Conservation (phyloP, 2,329 filamentous ascomycete species). For the Hypoxylon sp. region DNA sequence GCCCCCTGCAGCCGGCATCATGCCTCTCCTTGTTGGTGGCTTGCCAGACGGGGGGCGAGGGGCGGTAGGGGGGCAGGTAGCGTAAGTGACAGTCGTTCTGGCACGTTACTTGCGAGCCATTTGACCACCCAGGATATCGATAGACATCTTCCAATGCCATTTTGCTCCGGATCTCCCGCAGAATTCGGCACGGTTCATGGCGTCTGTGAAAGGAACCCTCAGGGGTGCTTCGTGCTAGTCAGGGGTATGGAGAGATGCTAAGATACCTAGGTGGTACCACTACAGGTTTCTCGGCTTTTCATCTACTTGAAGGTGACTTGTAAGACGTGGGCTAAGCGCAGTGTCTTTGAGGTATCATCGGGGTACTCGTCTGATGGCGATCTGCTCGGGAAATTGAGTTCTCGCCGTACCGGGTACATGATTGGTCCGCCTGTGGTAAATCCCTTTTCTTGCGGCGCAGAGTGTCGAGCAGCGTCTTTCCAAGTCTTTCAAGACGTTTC, state of each 20-base stretch:
- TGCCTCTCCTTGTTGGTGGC: slow-evolving; percentile 25
- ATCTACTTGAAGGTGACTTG: slow-evolving; percentile 28
- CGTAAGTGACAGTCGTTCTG: slow-evolving; percentile 10
- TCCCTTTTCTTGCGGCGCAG: slow-evolving; percentile 20
- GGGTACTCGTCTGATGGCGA: slow-evolving; percentile 29
- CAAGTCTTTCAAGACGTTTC: slow-evolving; percentile 7
- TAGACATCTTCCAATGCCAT: slow-evolving; percentile 7
- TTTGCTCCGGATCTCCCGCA: slow-evolving; percentile 18
- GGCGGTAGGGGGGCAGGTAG: too few relatives aligned
- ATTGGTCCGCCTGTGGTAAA: slow-evolving; percentile 20
- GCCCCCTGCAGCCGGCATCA: slow-evolving; percentile 25
- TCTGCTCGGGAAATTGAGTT: slow-evolving; percentile 32
- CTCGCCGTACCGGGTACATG: slow-evolving; percentile 10
- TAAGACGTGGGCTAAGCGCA: neutral
- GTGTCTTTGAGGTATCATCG: slow-evolving; percentile 7
- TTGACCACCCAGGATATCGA: slow-evolving; percentile 17
- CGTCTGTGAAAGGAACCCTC: slow-evolving; percentile 12
- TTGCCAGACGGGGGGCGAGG: slow-evolving; percentile 38
- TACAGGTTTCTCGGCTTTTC: slow-evolving; percentile 19
- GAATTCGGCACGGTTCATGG: slow-evolving; percentile 23
- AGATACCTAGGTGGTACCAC: too few relatives aligned
- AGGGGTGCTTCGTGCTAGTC: slow-evolving; percentile 18
- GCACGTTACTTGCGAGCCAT: slow-evolving; percentile 23
- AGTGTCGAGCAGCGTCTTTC: slow-evolving; percentile 6
- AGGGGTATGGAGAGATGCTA: slow-evolving; percentile 26